Conservation (phyloP, 1,284 basidiomycete species). For the Moesziomyces sp. region DNA sequence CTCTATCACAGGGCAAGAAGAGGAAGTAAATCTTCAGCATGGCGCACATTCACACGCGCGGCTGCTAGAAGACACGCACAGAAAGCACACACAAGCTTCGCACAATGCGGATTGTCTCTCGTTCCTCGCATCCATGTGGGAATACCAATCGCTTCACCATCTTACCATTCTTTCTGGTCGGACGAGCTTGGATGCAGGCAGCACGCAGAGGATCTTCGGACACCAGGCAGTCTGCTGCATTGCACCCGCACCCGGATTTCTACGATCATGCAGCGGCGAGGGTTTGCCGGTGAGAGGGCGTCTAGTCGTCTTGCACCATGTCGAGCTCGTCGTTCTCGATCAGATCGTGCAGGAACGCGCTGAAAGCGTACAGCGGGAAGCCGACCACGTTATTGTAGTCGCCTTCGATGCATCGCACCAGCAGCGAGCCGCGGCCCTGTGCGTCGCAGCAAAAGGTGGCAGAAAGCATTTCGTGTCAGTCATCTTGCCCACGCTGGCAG, state of each 20-base stretch:
- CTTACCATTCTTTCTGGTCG: neutral
- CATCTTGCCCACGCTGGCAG: too few species aligned
- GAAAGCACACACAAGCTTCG: neutral
- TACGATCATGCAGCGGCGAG: too few species aligned
- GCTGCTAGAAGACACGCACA: neutral
- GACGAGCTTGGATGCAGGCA: neutral
- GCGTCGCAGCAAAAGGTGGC: neutral
- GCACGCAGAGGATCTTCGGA: neutral
- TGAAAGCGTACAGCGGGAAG: conserved; percentile 73
- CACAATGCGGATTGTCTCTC: conserved; percentile 1
- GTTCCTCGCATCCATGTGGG: conserved; percentile 1
- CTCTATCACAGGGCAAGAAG: conserved; percentile 42
- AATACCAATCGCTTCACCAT: conserved; percentile 7
- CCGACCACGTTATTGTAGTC: conserved; percentile 94
- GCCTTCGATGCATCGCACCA: conserved; percentile 86
- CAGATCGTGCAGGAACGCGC: conserved; percentile 57
- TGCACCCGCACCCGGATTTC: too few species aligned
- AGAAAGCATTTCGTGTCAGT: neutral
- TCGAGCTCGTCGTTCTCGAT: conserved; percentile 63
- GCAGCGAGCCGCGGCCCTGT: conserved; percentile 78
- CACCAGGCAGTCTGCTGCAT: neutral
- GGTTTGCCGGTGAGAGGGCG: neutral
- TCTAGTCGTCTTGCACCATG: conserved; percentile 45
- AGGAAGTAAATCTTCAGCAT: conserved; percentile 9
- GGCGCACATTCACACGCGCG: too few species aligned